phyloP scores from a whole-genome alignment of 176 grass and related monocot species.

The Tillandsia leiboldiana region DNA sequence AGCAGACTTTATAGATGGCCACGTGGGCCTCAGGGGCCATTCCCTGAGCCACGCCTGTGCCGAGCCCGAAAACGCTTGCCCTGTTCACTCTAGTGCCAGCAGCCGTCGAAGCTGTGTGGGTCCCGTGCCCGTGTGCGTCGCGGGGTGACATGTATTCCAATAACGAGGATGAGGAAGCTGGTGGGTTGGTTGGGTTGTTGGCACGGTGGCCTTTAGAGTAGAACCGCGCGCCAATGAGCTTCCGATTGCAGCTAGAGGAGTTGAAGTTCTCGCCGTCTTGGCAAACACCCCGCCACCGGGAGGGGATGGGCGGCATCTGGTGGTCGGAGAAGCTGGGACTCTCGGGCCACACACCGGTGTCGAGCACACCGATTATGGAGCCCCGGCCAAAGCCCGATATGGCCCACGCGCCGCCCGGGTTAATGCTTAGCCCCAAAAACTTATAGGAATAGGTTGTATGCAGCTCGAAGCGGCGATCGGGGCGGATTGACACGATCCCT shows the following conservation, averaged over 20 bases:
- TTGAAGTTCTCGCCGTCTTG: slow-evolving; percentile 61
- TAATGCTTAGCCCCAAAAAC: slow-evolving; percentile 66
- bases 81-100: slow-evolving; percentile 34
- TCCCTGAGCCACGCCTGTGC: slow-evolving; percentile 43
- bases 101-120: slow-evolving; percentile 63
- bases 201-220: slow-evolving; percentile 78
- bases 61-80: slow-evolving; percentile 46
- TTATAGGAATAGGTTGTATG: slow-evolving; percentile 81
- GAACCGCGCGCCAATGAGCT: slow-evolving; percentile 89
- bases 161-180: slow-evolving; percentile 14
- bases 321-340: slow-evolving; percentile 73
- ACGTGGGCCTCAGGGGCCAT: slow-evolving; percentile 56
- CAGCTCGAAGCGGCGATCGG: slow-evolving; percentile 54
- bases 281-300: slow-evolving; percentile 56
- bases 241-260: slow-evolving; percentile 59
- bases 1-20: slow-evolving; percentile 83
- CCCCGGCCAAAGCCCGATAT: slow-evolving; percentile 49
- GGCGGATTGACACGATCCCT: slow-evolving; percentile 53
- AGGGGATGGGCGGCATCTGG: slow-evolving; percentile 53
- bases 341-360: slow-evolving; percentile 93
- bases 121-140: slow-evolving; percentile 80
- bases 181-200: slow-evolving; percentile 56
- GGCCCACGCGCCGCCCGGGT: slow-evolving; percentile 43
- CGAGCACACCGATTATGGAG: slow-evolving; percentile 69
- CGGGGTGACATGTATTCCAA: slow-evolving; percentile 73